phyloP scores from a whole-genome alignment of 2,329 filamentous ascomycete genomes.

The Zelopaecilomyces penicillatus region DNA sequence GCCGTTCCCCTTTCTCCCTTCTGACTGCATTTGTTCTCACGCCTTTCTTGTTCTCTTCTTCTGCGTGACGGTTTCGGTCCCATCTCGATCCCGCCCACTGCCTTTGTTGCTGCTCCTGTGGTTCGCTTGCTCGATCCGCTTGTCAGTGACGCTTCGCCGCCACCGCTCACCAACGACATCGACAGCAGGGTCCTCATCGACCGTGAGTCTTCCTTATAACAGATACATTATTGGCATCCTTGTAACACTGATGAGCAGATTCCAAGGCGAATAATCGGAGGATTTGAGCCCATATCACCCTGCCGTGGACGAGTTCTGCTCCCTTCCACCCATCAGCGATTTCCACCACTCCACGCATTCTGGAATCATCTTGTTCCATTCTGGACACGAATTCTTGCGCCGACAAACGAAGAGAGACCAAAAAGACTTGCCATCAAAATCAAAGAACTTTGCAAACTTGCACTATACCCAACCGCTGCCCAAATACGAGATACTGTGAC shows the following conservation, averaged over 20 bases:
- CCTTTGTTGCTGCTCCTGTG: neutral
- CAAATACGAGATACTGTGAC: slow-evolving; percentile 51
- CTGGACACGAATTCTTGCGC: slow-evolving; percentile 7
- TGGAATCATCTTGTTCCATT: too few species aligned
- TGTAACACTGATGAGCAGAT: too few species aligned
- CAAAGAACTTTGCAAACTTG: neutral
- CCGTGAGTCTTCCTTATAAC: neutral
- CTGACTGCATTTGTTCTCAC: slow-evolving; percentile 28
- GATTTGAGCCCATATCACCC: too few species aligned
- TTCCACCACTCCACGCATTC: too few species aligned
- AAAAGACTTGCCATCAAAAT: neutral
- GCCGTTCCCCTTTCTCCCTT: slow-evolving; percentile 26
- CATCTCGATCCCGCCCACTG: neutral
- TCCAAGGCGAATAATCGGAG: too few species aligned
- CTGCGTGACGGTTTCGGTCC: slow-evolving; percentile 7
- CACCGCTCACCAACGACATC: neutral
- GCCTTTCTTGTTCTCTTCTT: slow-evolving; percentile 16
- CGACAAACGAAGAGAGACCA: slow-evolving; percentile 1
- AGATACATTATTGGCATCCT: neutral
- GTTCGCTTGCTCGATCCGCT: slow-evolving; percentile 2
- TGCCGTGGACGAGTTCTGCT: too few species aligned
- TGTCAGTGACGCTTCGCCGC: slow-evolving; percentile 5
- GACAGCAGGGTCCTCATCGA: slow-evolving; percentile 5
- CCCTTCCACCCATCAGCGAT: too few species aligned
- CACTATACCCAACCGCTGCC: slow-evolving; percentile 13